Evolutionary conservation across 129 eudicot genomes (phyloP).

Genomic region (Flaveria robusta): DNA sequence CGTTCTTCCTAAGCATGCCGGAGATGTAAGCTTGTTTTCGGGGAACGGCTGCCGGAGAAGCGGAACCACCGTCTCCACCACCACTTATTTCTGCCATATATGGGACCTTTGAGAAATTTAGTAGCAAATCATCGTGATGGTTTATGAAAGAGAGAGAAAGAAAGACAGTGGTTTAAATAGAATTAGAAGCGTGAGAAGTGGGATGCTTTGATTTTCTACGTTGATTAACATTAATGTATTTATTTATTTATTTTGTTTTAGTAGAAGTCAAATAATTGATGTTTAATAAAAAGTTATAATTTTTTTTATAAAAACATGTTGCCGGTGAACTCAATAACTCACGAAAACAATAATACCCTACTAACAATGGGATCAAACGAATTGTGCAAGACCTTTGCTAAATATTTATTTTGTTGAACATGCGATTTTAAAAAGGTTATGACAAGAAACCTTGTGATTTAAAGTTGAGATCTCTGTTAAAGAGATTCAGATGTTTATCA

Average conservation of each 20-base stretch:
- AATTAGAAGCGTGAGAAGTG: conserved; percentile 27
- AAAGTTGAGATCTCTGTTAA: too few species aligned
- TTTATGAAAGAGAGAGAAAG: not conserved
- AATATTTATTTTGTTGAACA: too few species aligned
- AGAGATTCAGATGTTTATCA: too few species aligned
- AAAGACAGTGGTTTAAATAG: conserved; percentile 15
- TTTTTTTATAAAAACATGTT: not conserved
- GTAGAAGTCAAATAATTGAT: conserved; percentile 18
- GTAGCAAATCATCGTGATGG: conserved; percentile 9
- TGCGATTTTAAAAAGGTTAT: too few species aligned
- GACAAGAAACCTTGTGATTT: too few species aligned
- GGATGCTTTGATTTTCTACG: conserved; percentile 31
- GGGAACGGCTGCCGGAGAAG: conserved; percentile 22
- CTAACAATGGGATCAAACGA: too few species aligned
- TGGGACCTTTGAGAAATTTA: conserved; percentile 19
- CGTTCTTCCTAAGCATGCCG: conserved; percentile 30
- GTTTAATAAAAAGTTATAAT: not conserved
- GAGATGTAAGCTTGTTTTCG: conserved; percentile 26
- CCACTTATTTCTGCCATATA: conserved; percentile 30
- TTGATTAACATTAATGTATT: not conserved
- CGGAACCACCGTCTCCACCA: conserved; percentile 22
- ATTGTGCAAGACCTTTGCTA: too few species aligned
- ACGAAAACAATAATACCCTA: too few species aligned
- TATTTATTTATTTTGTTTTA: not conserved
- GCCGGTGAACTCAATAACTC: not conserved